Evolutionary conservation across 2,329 filamentous ascomycete genomes (phyloP), one percentile per base, ranked within the genome.

Genomic region (Diplodia sapinea): DNA sequence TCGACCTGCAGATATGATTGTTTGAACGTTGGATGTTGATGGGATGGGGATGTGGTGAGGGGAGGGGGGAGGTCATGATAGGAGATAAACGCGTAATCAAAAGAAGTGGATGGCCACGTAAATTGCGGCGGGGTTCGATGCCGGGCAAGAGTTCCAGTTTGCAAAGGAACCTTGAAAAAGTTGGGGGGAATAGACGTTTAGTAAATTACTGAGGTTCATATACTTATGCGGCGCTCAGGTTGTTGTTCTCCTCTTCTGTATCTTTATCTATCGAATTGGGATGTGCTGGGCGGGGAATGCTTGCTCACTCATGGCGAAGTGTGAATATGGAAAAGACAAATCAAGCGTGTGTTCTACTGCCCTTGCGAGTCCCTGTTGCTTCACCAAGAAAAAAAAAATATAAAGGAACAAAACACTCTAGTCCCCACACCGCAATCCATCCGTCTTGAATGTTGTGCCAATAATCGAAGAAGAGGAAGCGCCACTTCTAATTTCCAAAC

Each of bases 401-500:
- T 17, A 15, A 6, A 26, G 13, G 17, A 9, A 7, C 20, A 52
- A 52, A 52, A 13, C 11, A 9, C 6, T 55, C 6, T 20, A 15
- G 15, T 31, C 29, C 23, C 29, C 26, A 55, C 29, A 17, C 29
- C 29, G 29, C 15, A 36, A 55, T 55, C 26, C 36, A 38, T 12
- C 51, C 6, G 5, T 29, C 26, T 55, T 47, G 17, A 17, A 55
- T 54, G 11, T 36, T 15, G 8, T 55, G 17, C 31, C 33, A 38
- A 56, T 38, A 17, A 38, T 7, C 36, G 15, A 29, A 52, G 26
- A 52, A 26, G 29, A 56, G n/a, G n/a, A 38, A 56, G 31, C 26
- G 26, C 29, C 51, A 33, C 29, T 13, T 55, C 51, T 55, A 55
- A 33, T 15, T 55, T 55, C 33, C 54, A 40, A 52, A 56, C 54